These are phyloP conservation scores for Haplographium delicatum DNA, from an alignment of 495 filamentous ascomycete species.

Conservation along the genomic window DNA sequence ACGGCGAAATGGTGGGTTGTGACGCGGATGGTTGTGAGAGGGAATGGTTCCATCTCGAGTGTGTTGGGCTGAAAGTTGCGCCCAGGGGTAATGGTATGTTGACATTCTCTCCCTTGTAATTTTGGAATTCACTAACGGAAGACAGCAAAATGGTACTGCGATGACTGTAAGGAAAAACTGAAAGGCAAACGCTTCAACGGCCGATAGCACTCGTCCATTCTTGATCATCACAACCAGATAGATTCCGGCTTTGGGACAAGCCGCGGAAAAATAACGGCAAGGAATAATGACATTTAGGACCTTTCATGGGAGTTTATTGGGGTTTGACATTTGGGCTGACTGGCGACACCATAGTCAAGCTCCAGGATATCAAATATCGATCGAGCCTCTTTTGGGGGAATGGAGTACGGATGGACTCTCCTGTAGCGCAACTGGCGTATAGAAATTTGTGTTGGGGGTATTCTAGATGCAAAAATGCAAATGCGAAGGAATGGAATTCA, in stretches of 20 bases:
- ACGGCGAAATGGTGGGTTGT: constrained; percentile 98
- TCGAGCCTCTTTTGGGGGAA: background rate
- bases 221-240: too few relatives aligned
- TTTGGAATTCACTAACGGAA: constrained; percentile 7
- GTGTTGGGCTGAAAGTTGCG: constrained; percentile 81
- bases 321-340: constrained; percentile 15
- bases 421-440: too few relatives aligned
- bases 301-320: constrained; percentile 12
- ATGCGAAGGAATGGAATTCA: too few relatives aligned
- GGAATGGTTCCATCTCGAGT: constrained; percentile 96
- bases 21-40: constrained; percentile 79
- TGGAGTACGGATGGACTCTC: background rate
- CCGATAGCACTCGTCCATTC: constrained; percentile 25
- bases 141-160: constrained; percentile 86
- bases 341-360: constrained; percentile 1
- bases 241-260: constrained; percentile 2
- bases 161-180: constrained; percentile 75
- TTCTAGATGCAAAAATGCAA: too few relatives aligned
- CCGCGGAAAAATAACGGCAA: background rate
- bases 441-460: too few relatives aligned
- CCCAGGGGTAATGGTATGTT: constrained; percentile 80
- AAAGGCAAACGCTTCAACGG: constrained; percentile 35
- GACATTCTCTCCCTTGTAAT: constrained; percentile 23
- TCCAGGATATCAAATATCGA: constrained; percentile 10
- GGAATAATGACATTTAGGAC: constrained; percentile 2